Evolutionary conservation across 352 stramenopile species (phyloP), one percentile per base, ranked within the genome.

Genomic region (Nothophytophthora sp.): DNA sequence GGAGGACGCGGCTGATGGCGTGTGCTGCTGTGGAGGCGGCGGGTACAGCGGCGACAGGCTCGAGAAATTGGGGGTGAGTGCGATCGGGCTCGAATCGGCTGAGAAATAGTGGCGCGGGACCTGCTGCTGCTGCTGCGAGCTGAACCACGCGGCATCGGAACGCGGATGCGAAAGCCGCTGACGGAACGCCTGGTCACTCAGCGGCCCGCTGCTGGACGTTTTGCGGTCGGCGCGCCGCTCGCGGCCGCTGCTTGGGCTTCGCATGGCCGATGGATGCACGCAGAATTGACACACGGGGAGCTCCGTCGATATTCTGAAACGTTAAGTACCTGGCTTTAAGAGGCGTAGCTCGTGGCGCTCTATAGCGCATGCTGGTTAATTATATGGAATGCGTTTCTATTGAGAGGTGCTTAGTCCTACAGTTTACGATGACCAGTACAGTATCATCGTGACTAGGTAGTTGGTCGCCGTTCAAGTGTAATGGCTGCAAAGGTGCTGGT

Each of bases 11-110:
- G 58, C 49, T 16, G 44, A 28, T 15, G 62, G 67, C 44, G 55
- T 41, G 45, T 30, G 50, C 29, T 46, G 55, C 49, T 44, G 64
- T 18, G 42, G 16, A 2, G 68, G 47, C 41, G 74, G 54, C 33
- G 60, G 60, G 51, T 81, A 85, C 30, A 81, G 27, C 49, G 68
- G 68, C 28, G 60, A 81, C 13, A 81, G 46, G 22, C 61, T 67
- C 30, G 65, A 77, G 20, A 80, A 58, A 35, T 42, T 75, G 19
- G 74, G 65, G 23, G 69, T 75, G n/a, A 75, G 60, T 32, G 69
- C 69, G 3, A 81, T 27, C 8, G 74, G 74, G 16, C 69, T 86
- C 34, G 70, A 52, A 5, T 69, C 71, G 15, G 56, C 64, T n/a
- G 74, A 74, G 29, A 73, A 24, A 15, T 62, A 77, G 30, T 51